Base-by-base conservation (phyloP, 441 rosid genomes). In the Kokia cookei region DNA sequence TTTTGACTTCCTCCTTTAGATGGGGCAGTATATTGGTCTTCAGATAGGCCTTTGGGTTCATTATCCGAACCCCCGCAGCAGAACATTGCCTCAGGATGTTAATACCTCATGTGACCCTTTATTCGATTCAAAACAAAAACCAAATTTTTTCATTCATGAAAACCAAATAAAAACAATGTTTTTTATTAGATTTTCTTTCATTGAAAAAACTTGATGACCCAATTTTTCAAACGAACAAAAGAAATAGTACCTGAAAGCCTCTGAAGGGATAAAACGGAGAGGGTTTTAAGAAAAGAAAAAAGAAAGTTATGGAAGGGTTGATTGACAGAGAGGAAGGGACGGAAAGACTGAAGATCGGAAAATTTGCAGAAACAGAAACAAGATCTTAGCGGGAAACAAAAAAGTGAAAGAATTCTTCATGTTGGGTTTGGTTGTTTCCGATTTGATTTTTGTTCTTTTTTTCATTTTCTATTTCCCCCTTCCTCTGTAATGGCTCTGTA, bases 31-130 rank as follows among this genome's bases (percentile, higher is more conserved):
- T 82, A 71, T 70, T 90, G 90, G 80, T 81, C 86, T 58, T 88
- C 84, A 9, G 95, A 87, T 2, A 93, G 89, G 60, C 91, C 90
- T 63, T 77, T 67, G 15, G 84, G 79, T 77, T 92, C 97, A 77
- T 94, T 97, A 82, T 89, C 95, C 67, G 81, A 76, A 72, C 86
- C 97, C 70, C 91, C 93, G 71, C 98, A 94, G 77, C 97, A 94
- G 79, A 88, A 88, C 98, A 92, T 94, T 55, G 32, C 73, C 80
- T 45, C 75, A 27, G 69, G 22, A 63, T 45, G 73, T 74, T 63
- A 73, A 17, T 65, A 40, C 35, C 71, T 75, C 79, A 78, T 32
- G 37, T 32, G 37, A 32, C 37, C 37, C 37, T 32, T 32, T 32
- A 32, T 32, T 32, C 6, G 37, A 32, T 32, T 32, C 37, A 32